phyloP scores from a whole-genome alignment of 2,329 filamentous ascomycete genomes.

The Fusarium fujikuroi region DNA sequence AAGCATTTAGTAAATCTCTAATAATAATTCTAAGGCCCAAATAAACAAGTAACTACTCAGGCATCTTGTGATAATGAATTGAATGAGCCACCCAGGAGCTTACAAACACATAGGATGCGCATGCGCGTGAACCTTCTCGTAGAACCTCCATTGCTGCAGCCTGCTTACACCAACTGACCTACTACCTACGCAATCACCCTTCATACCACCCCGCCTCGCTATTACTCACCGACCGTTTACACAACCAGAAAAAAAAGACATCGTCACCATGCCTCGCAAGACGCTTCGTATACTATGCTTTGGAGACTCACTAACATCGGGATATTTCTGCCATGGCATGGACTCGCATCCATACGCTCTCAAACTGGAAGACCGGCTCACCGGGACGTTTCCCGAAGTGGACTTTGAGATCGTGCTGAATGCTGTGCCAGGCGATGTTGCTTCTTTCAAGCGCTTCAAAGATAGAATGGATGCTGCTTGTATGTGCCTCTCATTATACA shows the following conservation, averaged over 20 bases:
- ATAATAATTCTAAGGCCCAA: background rate
- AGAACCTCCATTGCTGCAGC: constrained; percentile 6
- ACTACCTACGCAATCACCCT: constrained; percentile 9
- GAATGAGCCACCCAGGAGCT: background rate
- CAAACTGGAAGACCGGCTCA: constrained; percentile 59
- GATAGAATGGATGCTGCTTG: constrained; percentile 50
- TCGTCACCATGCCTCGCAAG: constrained; percentile 43
- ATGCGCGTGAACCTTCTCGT: background rate
- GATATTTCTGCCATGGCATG: constrained; percentile 58
- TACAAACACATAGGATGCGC: background rate
- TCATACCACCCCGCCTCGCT: constrained; percentile 4
- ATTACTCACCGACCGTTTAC: background rate
- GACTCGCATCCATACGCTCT: constrained; percentile 64
- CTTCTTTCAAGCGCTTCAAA: constrained; percentile 48
- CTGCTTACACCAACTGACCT: constrained; percentile 17
- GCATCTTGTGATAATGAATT: too few relatives aligned
- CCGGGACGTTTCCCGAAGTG: constrained; percentile 56
- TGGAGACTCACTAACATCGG: constrained; percentile 72
- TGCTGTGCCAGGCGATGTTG: constrained; percentile 64
- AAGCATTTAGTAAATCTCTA: background rate
- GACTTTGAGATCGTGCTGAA: constrained; percentile 59
- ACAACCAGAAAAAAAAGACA: background rate
- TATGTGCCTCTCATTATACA: constrained; percentile 31
- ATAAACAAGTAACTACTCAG: background rate
- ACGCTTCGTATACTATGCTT: constrained; percentile 69